Conservation (phyloP, 2,329 filamentous ascomycete species). For the Fonsecaea monophora region DNA sequence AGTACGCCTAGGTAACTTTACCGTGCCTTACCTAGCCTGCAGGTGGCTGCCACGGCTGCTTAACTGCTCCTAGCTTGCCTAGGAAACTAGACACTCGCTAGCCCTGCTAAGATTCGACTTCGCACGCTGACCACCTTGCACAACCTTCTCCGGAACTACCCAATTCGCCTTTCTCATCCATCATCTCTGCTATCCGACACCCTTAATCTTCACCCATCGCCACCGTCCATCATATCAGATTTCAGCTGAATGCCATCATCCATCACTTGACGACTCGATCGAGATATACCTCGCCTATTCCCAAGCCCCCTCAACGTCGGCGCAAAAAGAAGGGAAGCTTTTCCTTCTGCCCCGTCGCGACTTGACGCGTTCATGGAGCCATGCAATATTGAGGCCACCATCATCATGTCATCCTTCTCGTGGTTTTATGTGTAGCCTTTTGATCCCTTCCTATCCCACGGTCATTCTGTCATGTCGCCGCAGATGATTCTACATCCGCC, state of each 20-base stretch:
- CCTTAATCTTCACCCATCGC: background rate
- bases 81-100: background rate
- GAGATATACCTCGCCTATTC: background rate
- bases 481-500: slow-evolving; percentile 25
- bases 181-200: slow-evolving; percentile 11
- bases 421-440: slow-evolving; percentile 8
- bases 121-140: slow-evolving; percentile 17
- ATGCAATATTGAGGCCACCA: slow-evolving; percentile 17
- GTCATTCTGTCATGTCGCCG: slow-evolving; percentile 26
- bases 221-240: slow-evolving; percentile 4
- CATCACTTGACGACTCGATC: background rate
- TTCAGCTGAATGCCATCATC: slow-evolving; percentile 3
- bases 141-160: slow-evolving; percentile 8
- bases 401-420: slow-evolving; percentile 26
- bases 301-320: background rate
- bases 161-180: slow-evolving; percentile 18
- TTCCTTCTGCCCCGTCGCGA: slow-evolving; percentile 25
- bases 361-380: slow-evolving; percentile 32
- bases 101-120: slow-evolving; percentile 6
- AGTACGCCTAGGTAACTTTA: background rate
- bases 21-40: background rate
- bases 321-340: slow-evolving; percentile 12
- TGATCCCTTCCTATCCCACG: background rate
- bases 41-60: background rate
- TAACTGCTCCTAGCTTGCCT: background rate